Conservation (phyloP, 2,329 filamentous ascomycete genomes). For the Trichoderma koningiopsis region DNA sequence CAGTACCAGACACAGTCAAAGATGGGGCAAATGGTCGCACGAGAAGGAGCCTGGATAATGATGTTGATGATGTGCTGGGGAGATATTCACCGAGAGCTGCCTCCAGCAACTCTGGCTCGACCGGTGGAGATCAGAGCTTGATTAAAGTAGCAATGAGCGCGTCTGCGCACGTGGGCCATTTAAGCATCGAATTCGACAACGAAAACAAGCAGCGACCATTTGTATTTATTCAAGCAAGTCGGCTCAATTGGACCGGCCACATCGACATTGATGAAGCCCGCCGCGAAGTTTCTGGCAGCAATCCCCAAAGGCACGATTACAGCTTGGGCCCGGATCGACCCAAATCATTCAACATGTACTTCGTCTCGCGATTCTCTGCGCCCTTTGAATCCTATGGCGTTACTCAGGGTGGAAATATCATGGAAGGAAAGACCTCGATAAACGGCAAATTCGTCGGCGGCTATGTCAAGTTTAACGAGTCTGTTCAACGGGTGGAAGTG, state of each 20-base stretch:
- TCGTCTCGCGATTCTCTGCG: conserved; percentile 50
- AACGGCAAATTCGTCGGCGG: conserved; percentile 44
- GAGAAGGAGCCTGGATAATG: conserved; percentile 16
- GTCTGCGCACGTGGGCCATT: conserved; percentile 45
- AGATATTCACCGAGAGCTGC: not conserved
- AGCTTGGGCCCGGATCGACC: conserved; percentile 46
- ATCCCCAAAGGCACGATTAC: conserved; percentile 51
- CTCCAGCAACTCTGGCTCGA: not conserved
- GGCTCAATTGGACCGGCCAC: conserved; percentile 50
- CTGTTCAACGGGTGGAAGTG: conserved; percentile 43
- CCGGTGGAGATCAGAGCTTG: conserved; percentile 26
- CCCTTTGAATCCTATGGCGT: conserved; percentile 45
- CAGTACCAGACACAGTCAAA: conserved; percentile 32
- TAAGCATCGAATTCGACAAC: conserved; percentile 44
- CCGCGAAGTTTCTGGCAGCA: conserved; percentile 47
- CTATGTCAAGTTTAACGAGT: conserved; percentile 43
- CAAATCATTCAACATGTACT: conserved; percentile 46
- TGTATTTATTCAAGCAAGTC: conserved; percentile 47
- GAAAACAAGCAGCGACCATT: conserved; percentile 34
- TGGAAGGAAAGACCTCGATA: conserved; percentile 30
- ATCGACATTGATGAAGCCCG: conserved; percentile 41
- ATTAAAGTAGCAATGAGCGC: conserved; percentile 44
- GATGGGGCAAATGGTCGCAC: conserved; percentile 45
- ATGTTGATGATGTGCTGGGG: conserved; percentile 5
- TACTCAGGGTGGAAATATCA: conserved; percentile 35